Percentiles rank a stretch among this genome's conserved stretches.
These are phyloP conservation scores for Phytophthora fragariae DNA, from an alignment of 352 stramenopile species.

Conservation along the genomic window DNA sequence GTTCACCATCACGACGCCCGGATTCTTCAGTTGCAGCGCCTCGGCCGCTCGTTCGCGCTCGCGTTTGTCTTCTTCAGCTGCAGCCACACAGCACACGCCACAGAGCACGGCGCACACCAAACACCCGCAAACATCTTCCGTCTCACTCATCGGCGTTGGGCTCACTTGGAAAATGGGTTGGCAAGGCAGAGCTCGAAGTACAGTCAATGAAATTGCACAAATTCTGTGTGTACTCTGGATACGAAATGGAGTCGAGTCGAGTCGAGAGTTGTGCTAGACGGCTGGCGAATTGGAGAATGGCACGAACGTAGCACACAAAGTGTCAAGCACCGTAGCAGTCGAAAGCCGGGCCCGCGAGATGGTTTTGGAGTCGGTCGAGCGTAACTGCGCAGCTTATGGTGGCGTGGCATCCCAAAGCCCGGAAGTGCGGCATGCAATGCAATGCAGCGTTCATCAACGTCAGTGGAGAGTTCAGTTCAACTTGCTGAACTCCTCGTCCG, in stretches of 20 bases:
- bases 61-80: conserved; percentile 83
- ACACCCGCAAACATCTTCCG: conserved; percentile 80
- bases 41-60: conserved; percentile 67
- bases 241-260: not conserved
- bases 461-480: conserved; percentile 20
- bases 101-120: conserved; percentile 77
- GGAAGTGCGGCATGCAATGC: conserved; percentile 6
- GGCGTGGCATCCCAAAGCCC: conserved; percentile 21
- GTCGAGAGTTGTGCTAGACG: not conserved
- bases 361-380: conserved; percentile 29
- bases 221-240: too few species aligned
- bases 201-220: not conserved
- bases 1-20: conserved; percentile 63
- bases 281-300: conserved; percentile 23
- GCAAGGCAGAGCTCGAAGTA: not conserved
- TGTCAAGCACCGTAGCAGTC: conserved; percentile 12
- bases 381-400: conserved; percentile 15
- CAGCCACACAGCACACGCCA: conserved; percentile 78
- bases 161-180: conserved; percentile 1
- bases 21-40: conserved; percentile 57
- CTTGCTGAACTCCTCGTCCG: conserved; percentile 20
- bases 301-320: not conserved
- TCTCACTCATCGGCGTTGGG: conserved; percentile 66
- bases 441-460: not conserved
- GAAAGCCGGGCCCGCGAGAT: conserved; percentile 18